Conservation (phyloP, 1,139 yeast species). For the Blastobotrys petasosporus region DNA sequence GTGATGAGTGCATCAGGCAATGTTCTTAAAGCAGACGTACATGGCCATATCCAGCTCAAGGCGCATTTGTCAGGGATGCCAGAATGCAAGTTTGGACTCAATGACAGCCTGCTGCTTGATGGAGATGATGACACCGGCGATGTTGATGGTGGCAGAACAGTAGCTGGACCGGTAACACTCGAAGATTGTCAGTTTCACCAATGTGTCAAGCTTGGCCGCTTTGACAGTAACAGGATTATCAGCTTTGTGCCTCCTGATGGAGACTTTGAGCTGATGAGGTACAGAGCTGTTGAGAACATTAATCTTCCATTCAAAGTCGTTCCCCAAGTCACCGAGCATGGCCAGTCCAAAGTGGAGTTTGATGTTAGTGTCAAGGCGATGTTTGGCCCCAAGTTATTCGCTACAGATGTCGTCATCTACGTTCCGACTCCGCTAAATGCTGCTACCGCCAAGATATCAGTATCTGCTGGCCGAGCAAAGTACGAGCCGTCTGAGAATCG, state of each 20-base stretch:
- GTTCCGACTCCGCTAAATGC: conserved; percentile 71
- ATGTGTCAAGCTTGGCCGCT: conserved; percentile 67
- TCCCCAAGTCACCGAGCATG: conserved; percentile 55
- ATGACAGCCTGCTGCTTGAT: conserved; percentile 38
- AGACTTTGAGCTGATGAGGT: conserved; percentile 79
- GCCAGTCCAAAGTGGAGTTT: conserved; percentile 47
- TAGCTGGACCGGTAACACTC: conserved; percentile 49
- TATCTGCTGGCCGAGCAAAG: conserved; percentile 62
- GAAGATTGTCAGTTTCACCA: conserved; percentile 88
- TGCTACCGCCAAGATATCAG: conserved; percentile 38
- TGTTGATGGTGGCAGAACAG: conserved; percentile 30
- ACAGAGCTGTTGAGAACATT: conserved; percentile 53
- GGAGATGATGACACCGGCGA: conserved; percentile 19
- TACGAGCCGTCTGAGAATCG: conserved; percentile 61
- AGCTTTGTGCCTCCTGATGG: conserved; percentile 91
- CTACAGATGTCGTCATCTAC: conserved; percentile 56
- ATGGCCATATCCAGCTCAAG: conserved; percentile 68
- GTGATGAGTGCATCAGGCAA: conserved; percentile 48
- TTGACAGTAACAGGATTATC: conserved; percentile 61
- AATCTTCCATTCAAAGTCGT: conserved; percentile 66
- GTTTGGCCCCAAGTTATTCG: conserved; percentile 55
- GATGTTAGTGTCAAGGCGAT: conserved; percentile 57
- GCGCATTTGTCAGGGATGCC: conserved; percentile 77
- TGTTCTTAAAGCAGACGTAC: conserved; percentile 64
- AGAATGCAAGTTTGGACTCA: conserved; percentile 59